Evolutionary conservation across 768 basidiomycete species (phyloP), one percentile per base, ranked within the genome.

Genomic region (Russula compacta): DNA sequence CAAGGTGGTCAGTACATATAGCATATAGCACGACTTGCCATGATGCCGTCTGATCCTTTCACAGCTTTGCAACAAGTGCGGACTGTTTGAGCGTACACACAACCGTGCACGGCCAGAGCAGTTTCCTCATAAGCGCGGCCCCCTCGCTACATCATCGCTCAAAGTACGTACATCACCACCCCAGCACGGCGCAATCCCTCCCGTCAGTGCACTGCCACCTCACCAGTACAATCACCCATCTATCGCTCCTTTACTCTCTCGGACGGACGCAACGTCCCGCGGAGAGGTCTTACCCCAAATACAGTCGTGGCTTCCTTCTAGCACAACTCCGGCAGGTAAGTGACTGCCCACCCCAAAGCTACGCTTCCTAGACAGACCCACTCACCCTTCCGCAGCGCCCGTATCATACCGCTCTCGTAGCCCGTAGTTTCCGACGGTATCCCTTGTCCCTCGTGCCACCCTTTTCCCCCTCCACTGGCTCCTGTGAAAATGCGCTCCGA

Each of bases 61-160:
- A 5, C 56, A 80, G 79, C 72, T 80, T 39, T 76, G 73, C 68
- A 75, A 77, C 77, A 90, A 90, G 69, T 90, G 88, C 67, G 88
- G 88, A 15, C 73, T 90, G 4, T 90, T 89, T 64, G 88, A 90
- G 71, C 81, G 88, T 46, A 90, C 88, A 0, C 88, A 90, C 71
- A 87, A 86, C 14, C 81, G 86, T 15, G 84, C 87, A 10, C 77
- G 89, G 44, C 88, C 88, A 0, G 87, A 89, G 64, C 87, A 88
- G 67, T 89, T 89, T 71, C 87, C 87, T 5, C 87, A 88, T 74
- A 87, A 87, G 67, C 79, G 87, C 42, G 87, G 87, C 0, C 85
- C 87, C 0, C 74, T 88, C 38, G 81, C 85, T 10, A 70, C 79
- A 3, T 75, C 78, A 21, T 55, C 77, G 78, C 64, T 76, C 78